phyloP scores from a whole-genome alignment of 495 filamentous ascomycete genomes.

The Penicillium longicatenatum region DNA sequence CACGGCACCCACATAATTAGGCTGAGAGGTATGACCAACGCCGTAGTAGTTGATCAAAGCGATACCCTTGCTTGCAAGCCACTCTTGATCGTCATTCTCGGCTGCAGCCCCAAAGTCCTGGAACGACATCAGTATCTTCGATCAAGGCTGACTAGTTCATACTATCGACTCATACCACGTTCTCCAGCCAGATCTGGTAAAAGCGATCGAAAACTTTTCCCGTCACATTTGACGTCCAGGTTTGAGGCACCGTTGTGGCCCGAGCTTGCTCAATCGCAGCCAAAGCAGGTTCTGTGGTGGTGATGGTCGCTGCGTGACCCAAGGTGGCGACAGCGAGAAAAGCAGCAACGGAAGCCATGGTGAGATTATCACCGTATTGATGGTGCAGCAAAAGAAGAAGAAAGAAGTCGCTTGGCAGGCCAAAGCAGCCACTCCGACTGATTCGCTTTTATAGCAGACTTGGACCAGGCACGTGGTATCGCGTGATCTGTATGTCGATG shows the following conservation, averaged over 20 bases:
- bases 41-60: background rate
- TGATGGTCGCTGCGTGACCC: background rate
- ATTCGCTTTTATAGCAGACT: no score
- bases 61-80: background rate
- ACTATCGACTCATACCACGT: slow-evolving; percentile 52
- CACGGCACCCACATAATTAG: background rate
- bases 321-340: background rate
- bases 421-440: no score
- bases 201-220: slow-evolving; percentile 65
- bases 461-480: no score
- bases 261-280: background rate
- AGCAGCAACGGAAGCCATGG: background rate
- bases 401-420: no score
- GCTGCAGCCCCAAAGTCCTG: background rate
- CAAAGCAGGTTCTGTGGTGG: background rate
- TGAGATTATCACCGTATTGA: background rate
- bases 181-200: slow-evolving; percentile 67
- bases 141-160: background rate
- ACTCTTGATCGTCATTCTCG: background rate
- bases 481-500: no score
- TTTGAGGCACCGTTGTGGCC: slow-evolving; percentile 22
- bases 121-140: background rate
- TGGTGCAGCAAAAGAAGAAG: no score
- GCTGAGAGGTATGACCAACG: background rate
- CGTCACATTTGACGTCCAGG: slow-evolving; percentile 54